A percentile compares a stretch with the other conserved stretches of the same genome.
phyloP scores from a whole-genome alignment of 345 rosid genomes.

The Abelmoschus esculentus region DNA sequence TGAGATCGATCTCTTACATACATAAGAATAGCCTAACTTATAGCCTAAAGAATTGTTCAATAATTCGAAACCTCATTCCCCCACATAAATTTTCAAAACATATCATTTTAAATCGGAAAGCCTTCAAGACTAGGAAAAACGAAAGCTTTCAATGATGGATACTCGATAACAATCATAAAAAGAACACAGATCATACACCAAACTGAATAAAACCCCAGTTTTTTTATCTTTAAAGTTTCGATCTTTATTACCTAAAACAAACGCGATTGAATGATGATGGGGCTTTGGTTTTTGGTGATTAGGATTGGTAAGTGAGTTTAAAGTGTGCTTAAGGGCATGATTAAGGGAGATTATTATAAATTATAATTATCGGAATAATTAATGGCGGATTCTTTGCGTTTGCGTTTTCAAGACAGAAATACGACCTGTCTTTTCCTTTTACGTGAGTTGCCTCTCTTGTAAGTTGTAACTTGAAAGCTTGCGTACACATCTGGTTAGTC shows the following conservation, averaged over 20 bases:
- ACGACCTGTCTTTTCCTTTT: not conserved
- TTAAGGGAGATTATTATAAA: not conserved
- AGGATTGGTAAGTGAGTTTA: not conserved
- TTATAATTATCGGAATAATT: not conserved
- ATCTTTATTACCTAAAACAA: not conserved
- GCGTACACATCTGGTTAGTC: not conserved
- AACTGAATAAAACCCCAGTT: conserved; percentile 1
- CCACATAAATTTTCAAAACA: conserved; percentile 13
- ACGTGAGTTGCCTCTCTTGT: not conserved
- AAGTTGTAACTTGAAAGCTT: not conserved
- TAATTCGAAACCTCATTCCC: conserved; percentile 20
- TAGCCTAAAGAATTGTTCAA: conserved; percentile 19
- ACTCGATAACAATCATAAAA: conserved; percentile 17
- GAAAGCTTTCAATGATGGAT: conserved; percentile 22
- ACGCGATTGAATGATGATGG: not conserved
- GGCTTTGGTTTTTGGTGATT: not conserved
- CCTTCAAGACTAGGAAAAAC: conserved; percentile 41
- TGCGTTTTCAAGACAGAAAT: not conserved
- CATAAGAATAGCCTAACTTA: conserved; percentile 28
- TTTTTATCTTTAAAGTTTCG: not conserved
- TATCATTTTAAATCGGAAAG: not conserved
- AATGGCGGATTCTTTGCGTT: not conserved
- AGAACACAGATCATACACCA: conserved; percentile 16
- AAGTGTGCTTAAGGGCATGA: not conserved
- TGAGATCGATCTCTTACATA: conserved; percentile 20